Base-by-base conservation (phyloP, 441 rosid species). In the Croton laevigatus region DNA sequence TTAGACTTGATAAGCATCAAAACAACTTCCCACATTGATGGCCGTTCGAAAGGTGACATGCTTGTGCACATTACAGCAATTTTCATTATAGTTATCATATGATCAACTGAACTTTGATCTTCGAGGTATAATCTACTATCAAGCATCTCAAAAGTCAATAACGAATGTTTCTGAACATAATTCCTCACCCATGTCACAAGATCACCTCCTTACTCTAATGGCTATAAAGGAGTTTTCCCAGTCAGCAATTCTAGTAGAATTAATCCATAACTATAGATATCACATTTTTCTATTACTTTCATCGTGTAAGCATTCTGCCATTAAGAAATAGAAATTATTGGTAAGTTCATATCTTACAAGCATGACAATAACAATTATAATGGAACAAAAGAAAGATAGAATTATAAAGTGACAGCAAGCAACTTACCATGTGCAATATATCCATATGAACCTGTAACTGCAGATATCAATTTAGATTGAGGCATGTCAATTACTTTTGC, bases 401-500 rank as follows among this genome's bases (percentile, higher is more conserved):
- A 22, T 22, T 64, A 34, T 16, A 48, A n/a, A 54, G 59, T 54
- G 8, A 54, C 34, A 54, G 59, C 59, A 54, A 54, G 13, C 9
- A 22, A 62, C 85, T 53, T 84, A 94, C 99, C 99, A 10, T 98
- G 99, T 64, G 99, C 98, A 11, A 94, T 94, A 80, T 94, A 94
- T 2, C 99, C 99, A 71, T 94, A 94, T 13, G 99, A 94, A 78
- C 99, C 99, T 61, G 97, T 98, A 1, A 94, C 89, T 0, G 98
- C 98, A 13, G 99, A 92, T 85, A 94, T 82, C 13, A 98, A 90
- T 82, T 95, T 95, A 6, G 99, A 91, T 13, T 89, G 96, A 58
- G 99, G 98, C 99, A 95, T 84, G 85, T 92, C 99, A 1, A 95
- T 84, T 34, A 95, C 90, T 81, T 95, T 95, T 14, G 99, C 99